Percentiles rank a stretch among this genome's conserved stretches.
Conservation (phyloP, 768 basidiomycete genomes). For the Hericium alpestre region DNA sequence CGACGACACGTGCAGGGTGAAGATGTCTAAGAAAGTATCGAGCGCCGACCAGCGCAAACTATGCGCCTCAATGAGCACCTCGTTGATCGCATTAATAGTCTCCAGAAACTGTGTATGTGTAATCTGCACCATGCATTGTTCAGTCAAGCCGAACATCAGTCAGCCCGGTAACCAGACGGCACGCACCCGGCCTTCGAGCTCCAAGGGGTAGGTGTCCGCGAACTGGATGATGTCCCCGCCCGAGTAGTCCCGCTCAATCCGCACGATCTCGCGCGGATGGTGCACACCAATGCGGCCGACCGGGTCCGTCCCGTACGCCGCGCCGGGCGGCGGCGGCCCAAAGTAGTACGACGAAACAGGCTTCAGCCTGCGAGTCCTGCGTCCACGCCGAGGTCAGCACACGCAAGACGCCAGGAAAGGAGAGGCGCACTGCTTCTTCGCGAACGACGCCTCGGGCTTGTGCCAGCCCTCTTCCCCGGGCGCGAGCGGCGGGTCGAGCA, state of each 20-base stretch:
- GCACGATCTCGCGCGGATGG: slow-evolving; percentile 83
- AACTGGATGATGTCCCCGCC: slow-evolving; percentile 90
- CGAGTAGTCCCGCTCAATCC: slow-evolving; percentile 87
- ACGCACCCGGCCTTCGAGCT: slow-evolving; percentile 86
- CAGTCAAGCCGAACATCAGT: background rate
- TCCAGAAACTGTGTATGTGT: slow-evolving; percentile 84
- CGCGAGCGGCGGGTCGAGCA: slow-evolving; percentile 36
- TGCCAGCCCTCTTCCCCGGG: slow-evolving; percentile 20
- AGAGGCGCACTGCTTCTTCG: slow-evolving; percentile 9
- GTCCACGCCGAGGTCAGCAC: background rate
- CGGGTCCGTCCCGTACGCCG: slow-evolving; percentile 73
- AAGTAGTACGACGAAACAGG: slow-evolving; percentile 80
- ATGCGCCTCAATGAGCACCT: slow-evolving; percentile 77
- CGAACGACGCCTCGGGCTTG: background rate
- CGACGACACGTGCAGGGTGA: slow-evolving; percentile 72
- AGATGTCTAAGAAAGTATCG: slow-evolving; percentile 70
- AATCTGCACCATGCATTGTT: slow-evolving; percentile 38
- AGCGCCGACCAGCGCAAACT: slow-evolving; percentile 59
- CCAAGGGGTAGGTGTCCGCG: slow-evolving; percentile 77
- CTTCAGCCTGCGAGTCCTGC: slow-evolving; percentile 31
- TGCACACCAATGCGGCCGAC: slow-evolving; percentile 81
- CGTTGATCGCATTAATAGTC: slow-evolving; percentile 86
- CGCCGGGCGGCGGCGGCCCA: slow-evolving; percentile 65
- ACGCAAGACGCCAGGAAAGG: background rate
- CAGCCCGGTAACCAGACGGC: background rate